Evolutionary conservation across 2,329 filamentous ascomycete species (phyloP), one percentile per base, ranked within the genome.

Genomic region (Aspergillus awamori): DNA sequence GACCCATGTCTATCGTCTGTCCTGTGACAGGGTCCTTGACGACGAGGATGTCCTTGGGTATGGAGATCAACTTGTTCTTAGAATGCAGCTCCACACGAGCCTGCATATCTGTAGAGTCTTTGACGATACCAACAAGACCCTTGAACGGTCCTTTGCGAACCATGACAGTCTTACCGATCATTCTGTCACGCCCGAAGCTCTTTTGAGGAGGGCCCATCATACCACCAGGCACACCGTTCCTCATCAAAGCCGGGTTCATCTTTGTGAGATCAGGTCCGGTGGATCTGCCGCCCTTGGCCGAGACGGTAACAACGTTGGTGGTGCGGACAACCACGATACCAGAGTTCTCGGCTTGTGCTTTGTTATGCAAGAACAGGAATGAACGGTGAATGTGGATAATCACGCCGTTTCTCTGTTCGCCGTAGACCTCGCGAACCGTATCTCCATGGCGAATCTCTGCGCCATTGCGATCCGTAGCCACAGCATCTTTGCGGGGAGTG

Each of bases 321-420:
- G 92, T 90, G 63, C 93, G 88, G 15, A 91, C 89, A 36, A 98
- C 94, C 69, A 96, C 96, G 8, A 98, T 89, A 65, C 95, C 89
- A 0, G 92, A 89, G 72, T 97, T 96, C 73, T 98, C 93, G 47
- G 88, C 90, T 57, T 89, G 88, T 48, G 90, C 86, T 63, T 93
- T 89, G 73, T 91, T 96, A 72, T 96, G 91, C 58, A 96, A 81
- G 80, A 96, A 99, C 17, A 97, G 86, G 73, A 88, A 96, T n/a
- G 92, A 92, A 54, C 95, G 89, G 76, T 98, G 89, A 59, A 99
- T 93, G 76, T 98, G 94, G 59, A 97, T 86, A 67, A 99, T 96
- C 68, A 91, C 91, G 68, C 95, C 95, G 69, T 89, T 88, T 58
- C 92, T 89, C 67, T 89, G 87, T 78, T 97, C 93, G 36, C 94